These are phyloP conservation scores for Microbotryomycetes sp. DNA, from an alignment of 1,284 basidiomycete species.

Conservation along the genomic window DNA sequence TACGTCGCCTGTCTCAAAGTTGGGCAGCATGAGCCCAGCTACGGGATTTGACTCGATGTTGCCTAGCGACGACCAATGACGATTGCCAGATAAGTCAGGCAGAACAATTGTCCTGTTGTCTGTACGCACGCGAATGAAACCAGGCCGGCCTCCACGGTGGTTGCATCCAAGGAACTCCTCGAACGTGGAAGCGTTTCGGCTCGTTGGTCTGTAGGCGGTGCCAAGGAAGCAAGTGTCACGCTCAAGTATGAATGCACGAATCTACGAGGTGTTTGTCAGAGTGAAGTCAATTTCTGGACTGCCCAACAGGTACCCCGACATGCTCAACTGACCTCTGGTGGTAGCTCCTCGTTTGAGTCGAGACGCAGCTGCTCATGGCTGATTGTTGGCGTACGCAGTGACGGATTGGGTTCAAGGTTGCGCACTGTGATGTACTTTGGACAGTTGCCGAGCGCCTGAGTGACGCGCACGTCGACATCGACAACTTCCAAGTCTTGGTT, in stretches of 20 bases:
- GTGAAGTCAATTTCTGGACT: no score
- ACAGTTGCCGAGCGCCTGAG: conserved; percentile 58
- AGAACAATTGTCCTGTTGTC: conserved; percentile 54
- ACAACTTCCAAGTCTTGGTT: conserved; percentile 37
- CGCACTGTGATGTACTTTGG: conserved; percentile 61
- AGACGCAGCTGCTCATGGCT: conserved; percentile 44
- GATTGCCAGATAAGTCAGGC: conserved; percentile 59
- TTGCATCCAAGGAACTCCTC: conserved; percentile 57
- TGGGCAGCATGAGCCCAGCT: conserved; percentile 54
- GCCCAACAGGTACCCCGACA: no score
- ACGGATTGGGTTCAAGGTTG: conserved; percentile 47
- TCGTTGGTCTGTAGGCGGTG: conserved; percentile 48
- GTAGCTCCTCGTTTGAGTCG: conserved; percentile 45
- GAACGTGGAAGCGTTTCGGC: conserved; percentile 43
- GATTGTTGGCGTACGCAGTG: conserved; percentile 45
- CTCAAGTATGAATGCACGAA: conserved; percentile 49
- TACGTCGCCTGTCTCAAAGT: conserved; percentile 53
- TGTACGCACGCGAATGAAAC: conserved; percentile 55
- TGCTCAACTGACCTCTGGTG: no score
- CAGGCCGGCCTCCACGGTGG: conserved; percentile 56
- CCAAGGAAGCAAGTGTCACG: conserved; percentile 56
- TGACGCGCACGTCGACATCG: conserved; percentile 47
- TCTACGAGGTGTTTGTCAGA: conserved; percentile 42
- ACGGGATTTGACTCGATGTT: conserved; percentile 56
- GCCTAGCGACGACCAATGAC: conserved; percentile 56